Evolutionary conservation across 768 basidiomycete species (phyloP).

Genomic region (Tricholoma matsutake): DNA sequence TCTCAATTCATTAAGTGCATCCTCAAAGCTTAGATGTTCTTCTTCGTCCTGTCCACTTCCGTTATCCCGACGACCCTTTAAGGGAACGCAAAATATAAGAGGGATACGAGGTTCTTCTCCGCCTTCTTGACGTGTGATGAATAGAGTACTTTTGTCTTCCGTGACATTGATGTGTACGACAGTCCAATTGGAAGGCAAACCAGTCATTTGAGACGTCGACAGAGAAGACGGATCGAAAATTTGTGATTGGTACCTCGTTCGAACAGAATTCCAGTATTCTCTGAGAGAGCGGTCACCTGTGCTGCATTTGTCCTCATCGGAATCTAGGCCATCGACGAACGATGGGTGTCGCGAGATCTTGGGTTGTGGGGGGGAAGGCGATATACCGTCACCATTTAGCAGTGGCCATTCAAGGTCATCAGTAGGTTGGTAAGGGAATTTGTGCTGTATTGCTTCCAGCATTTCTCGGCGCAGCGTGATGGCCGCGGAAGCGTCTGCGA

Average conservation of each 20-base stretch:
- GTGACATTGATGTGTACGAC: constrained; percentile 81
- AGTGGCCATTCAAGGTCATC: constrained; percentile 81
- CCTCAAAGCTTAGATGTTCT: constrained; percentile 69
- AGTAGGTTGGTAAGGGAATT: constrained; percentile 44
- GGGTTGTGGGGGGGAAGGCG: constrained; percentile 28
- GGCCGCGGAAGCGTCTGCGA: constrained; percentile 66
- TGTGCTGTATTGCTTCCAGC: constrained; percentile 74
- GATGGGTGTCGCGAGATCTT: constrained; percentile 13
- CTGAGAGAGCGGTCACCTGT: constrained; percentile 31
- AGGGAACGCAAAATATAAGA: constrained; percentile 84
- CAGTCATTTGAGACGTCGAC: constrained; percentile 36
- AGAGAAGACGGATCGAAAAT: constrained; percentile 39
- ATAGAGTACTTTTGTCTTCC: constrained; percentile 77
- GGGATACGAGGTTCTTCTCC: constrained; percentile 43
- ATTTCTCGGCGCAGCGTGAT: constrained; percentile 85
- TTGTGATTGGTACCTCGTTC: constrained; percentile 50
- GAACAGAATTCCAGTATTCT: constrained; percentile 62
- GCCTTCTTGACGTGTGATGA: constrained; percentile 75
- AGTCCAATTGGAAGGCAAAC: constrained; percentile 77
- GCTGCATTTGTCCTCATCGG: constrained; percentile 39
- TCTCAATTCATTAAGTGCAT: constrained; percentile 67
- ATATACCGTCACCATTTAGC: constrained; percentile 43
- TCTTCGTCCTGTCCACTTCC: constrained; percentile 66
- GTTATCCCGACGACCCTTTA: constrained; percentile 78
- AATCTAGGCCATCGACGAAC: constrained; percentile 21